Evolutionary conservation across 2,329 filamentous ascomycete genomes (phyloP).

Genomic region (Meredithiella fracta): DNA sequence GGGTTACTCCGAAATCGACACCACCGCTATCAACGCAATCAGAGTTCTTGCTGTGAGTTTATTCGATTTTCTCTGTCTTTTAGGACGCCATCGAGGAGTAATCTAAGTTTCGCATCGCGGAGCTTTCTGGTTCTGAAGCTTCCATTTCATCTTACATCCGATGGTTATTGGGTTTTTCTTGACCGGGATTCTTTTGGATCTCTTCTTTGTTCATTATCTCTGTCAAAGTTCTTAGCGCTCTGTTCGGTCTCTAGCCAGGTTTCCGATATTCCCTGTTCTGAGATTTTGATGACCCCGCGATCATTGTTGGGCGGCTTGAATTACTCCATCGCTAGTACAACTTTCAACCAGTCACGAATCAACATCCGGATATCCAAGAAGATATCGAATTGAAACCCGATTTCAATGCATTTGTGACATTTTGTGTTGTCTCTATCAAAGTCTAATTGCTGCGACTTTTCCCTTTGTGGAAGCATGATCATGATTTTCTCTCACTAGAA

Average conservation of each 20-base stretch:
- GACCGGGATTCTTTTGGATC: too few relatives aligned
- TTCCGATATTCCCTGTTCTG: background rate
- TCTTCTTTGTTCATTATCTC: too few relatives aligned
- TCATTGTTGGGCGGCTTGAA: background rate
- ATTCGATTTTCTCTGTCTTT: constrained; percentile 17
- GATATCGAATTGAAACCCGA: too few relatives aligned
- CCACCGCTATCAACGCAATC: constrained; percentile 95
- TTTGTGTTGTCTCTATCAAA: too few relatives aligned
- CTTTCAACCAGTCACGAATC: too few relatives aligned
- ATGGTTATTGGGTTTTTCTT: too few relatives aligned
- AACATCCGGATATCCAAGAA: too few relatives aligned
- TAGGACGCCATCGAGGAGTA: constrained; percentile 18
- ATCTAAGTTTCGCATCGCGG: constrained; percentile 14
- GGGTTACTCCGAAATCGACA: constrained; percentile 76
- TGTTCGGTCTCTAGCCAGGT: background rate
- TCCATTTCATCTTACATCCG: too few relatives aligned
- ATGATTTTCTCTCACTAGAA: too few relatives aligned
- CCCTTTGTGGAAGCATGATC: too few relatives aligned
- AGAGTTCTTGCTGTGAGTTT: constrained; percentile 78
- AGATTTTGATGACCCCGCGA: background rate
- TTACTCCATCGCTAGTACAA: background rate
- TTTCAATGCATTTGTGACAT: too few relatives aligned
- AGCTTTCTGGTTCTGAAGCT: background rate
- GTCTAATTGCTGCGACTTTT: too few relatives aligned
- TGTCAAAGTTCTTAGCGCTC: background rate